A percentile compares a stretch with the other conserved stretches of the same genome.
Conservation (phyloP, 176 grass and related monocot species). For the Cocos nucifera region DNA sequence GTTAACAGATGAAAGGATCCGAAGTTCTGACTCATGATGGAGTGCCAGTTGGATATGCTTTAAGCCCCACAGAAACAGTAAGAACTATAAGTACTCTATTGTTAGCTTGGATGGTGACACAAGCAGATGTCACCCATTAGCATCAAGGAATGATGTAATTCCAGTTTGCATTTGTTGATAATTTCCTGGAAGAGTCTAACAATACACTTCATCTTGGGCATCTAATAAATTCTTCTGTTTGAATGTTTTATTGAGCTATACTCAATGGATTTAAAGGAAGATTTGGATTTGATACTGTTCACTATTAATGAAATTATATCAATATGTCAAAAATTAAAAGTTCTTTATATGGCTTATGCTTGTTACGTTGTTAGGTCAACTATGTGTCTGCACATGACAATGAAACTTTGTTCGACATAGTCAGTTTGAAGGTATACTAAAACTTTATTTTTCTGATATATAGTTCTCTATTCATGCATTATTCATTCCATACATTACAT, state of each 20-base stretch:
- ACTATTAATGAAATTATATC: background rate
- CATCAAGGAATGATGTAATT: too few species aligned
- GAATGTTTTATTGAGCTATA: too few species aligned
- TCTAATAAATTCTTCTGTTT: too few species aligned
- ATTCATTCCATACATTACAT: too few species aligned
- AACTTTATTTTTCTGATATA: background rate
- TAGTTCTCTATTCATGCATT: too few species aligned
- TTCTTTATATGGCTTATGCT: background rate
- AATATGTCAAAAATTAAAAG: too few species aligned
- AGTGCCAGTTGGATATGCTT: constrained; percentile 65
- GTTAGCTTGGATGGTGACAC: background rate
- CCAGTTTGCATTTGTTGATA: too few species aligned
- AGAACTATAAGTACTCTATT: background rate
- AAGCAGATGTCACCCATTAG: too few species aligned
- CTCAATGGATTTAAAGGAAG: too few species aligned
- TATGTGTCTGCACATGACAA: constrained; percentile 98
- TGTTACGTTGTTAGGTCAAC: constrained; percentile 64
- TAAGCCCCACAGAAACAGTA: constrained; percentile 65
- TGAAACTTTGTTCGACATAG: constrained; percentile 84
- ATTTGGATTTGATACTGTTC: background rate
- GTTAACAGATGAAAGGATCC: constrained; percentile 67
- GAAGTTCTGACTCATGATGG: constrained; percentile 64
- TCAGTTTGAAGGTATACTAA: constrained; percentile 75
- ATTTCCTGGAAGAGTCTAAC: too few species aligned
- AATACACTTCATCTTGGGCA: too few species aligned